Evolutionary conservation across 2,329 filamentous ascomycete species (phyloP).

Genomic region (Colletotrichum somersetense): DNA sequence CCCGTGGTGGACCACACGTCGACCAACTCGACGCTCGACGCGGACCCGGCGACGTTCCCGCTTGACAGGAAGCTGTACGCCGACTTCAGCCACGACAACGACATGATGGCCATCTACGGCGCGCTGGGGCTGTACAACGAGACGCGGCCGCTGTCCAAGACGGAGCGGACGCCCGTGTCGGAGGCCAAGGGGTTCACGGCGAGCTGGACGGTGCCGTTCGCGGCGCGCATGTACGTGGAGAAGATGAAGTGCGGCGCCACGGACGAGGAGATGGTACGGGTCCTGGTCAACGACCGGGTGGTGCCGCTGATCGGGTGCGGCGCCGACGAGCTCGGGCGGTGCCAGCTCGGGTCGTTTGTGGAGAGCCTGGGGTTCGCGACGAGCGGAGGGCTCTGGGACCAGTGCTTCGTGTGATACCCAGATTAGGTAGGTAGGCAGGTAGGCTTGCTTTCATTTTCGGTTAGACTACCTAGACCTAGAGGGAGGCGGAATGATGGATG

Average conservation of each 20-base stretch:
- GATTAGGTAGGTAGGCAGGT: background rate
- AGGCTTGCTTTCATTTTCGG: background rate
- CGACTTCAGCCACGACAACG: slow-evolving; percentile 94
- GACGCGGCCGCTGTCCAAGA: slow-evolving; percentile 66
- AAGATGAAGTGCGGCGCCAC: slow-evolving; percentile 77
- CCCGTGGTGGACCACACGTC: slow-evolving; percentile 80
- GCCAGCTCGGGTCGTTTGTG: slow-evolving; percentile 77
- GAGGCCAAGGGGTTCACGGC: slow-evolving; percentile 78
- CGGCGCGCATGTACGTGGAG: slow-evolving; percentile 85
- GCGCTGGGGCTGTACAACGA: slow-evolving; percentile 83
- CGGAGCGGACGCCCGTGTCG: slow-evolving; percentile 58
- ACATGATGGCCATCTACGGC: slow-evolving; percentile 81
- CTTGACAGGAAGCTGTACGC: slow-evolving; percentile 78
- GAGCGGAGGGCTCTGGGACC: slow-evolving; percentile 78
- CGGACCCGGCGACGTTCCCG: slow-evolving; percentile 77
- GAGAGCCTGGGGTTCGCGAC: slow-evolving; percentile 80
- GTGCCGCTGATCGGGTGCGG: slow-evolving; percentile 78
- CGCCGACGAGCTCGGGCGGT: slow-evolving; percentile 78
- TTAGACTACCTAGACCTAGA: background rate
- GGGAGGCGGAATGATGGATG: too few species aligned
- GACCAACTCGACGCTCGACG: slow-evolving; percentile 83
- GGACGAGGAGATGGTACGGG: slow-evolving; percentile 76
- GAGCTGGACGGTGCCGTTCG: slow-evolving; percentile 86
- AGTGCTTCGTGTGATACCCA: slow-evolving; percentile 63
- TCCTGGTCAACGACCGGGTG: slow-evolving; percentile 88